A percentile compares a stretch with the other conserved stretches of the same genome.
Evolutionary conservation across 139 green algal species (phyloP).

Genomic region (Spirogloea muscicola): DNA sequence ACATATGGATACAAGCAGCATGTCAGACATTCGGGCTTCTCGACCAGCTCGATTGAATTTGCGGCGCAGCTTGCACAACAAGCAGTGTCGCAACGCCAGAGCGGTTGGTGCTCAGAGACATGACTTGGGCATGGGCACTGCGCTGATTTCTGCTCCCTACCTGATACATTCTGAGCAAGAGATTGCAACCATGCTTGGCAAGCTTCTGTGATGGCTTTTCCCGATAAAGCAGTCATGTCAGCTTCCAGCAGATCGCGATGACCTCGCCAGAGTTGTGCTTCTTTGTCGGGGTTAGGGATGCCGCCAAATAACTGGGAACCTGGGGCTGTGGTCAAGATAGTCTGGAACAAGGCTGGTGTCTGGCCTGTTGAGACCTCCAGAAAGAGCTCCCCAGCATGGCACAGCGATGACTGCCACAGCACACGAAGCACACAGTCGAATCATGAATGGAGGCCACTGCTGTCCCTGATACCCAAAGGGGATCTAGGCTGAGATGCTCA

Average conservation of each 20-base stretch:
- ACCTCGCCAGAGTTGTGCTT: slow-evolving; percentile 41
- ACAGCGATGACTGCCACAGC: slow-evolving; percentile 47
- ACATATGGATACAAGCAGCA: not conserved
- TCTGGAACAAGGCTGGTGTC: slow-evolving; percentile 18
- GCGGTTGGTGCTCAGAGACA: not conserved
- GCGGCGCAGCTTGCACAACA: not conserved
- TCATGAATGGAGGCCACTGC: too few relatives aligned
- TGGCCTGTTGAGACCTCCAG: slow-evolving; percentile 44
- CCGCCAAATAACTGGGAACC: slow-evolving; percentile 27
- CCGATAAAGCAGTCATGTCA: slow-evolving; percentile 50
- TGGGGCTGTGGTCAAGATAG: slow-evolving; percentile 43
- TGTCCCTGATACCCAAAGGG: too few relatives aligned
- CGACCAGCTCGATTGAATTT: too few relatives aligned
- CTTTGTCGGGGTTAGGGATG: slow-evolving; percentile 37
- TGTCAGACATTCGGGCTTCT: too few relatives aligned
- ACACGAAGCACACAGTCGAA: too few relatives aligned
- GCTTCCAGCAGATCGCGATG: slow-evolving; percentile 19
- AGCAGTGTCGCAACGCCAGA: not conserved
- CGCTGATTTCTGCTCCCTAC: not conserved
- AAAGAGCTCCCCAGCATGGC: slow-evolving; percentile 74
- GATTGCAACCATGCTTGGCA: slow-evolving; percentile 62
- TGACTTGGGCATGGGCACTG: not conserved
- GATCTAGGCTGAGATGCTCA: too few relatives aligned
- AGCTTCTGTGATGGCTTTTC: slow-evolving; percentile 54
- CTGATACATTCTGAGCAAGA: slow-evolving; percentile 47